Percentiles rank a stretch among this genome's conserved stretches.
Conservation (phyloP, 2,329 filamentous ascomycete species). For the Trichoderma polysporum region DNA sequence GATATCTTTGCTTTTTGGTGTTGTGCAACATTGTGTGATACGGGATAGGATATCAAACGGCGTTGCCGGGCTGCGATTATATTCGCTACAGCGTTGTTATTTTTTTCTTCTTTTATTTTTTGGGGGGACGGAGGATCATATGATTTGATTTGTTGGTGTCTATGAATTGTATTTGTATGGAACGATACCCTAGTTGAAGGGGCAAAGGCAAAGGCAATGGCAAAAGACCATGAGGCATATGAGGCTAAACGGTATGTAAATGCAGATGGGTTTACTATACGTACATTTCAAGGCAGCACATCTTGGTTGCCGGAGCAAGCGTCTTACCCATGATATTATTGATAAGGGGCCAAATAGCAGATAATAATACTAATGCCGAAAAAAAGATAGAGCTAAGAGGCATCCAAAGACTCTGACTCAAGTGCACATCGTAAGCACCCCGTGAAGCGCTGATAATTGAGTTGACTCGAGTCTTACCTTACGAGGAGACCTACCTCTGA, state of each 20-base stretch:
- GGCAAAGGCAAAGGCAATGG: conserved; percentile 18
- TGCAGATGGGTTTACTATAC: background rate
- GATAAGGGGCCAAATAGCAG: background rate
- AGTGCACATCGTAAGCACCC: background rate
- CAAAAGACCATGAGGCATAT: background rate
- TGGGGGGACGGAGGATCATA: background rate
- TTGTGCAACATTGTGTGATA: conserved; percentile 1
- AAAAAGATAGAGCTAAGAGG: background rate
- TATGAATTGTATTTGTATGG: conserved; percentile 18
- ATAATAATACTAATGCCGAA: background rate
- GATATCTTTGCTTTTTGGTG: background rate
- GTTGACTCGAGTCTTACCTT: background rate
- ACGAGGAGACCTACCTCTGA: background rate
- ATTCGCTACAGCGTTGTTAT: conserved; percentile 2
- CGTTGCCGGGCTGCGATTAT: conserved; percentile 17
- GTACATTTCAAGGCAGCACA: background rate
- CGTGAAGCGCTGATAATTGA: background rate
- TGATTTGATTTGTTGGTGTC: background rate
- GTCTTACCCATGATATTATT: conserved; percentile 5
- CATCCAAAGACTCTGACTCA: background rate
- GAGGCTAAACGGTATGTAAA: background rate
- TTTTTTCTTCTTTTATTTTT: background rate
- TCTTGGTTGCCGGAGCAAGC: background rate
- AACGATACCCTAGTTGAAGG: conserved; percentile 21
- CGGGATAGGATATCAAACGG: conserved; percentile 6